These are phyloP conservation scores for Chiua virens DNA, from an alignment of 768 basidiomycete genomes.

Conservation along the genomic window DNA sequence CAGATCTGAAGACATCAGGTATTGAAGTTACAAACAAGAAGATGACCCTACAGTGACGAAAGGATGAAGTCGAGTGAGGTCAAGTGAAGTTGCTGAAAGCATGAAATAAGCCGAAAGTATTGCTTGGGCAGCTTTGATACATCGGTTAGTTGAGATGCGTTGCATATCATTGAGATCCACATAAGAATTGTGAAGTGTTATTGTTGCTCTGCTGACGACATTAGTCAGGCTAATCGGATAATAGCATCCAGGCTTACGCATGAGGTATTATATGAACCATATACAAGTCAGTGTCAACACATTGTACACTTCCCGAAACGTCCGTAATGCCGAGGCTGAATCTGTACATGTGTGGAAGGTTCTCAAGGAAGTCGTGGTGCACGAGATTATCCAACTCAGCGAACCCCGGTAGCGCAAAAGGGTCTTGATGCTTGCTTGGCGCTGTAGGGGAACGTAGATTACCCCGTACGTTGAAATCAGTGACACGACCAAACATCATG, in stretches of 20 bases:
- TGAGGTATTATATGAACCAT: constrained; percentile 86
- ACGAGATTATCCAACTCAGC: constrained; percentile 69
- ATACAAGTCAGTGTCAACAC: constrained; percentile 79
- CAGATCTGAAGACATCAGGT: constrained; percentile 57
- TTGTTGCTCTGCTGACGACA: constrained; percentile 61
- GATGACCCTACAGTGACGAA: constrained; percentile 67
- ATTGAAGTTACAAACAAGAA: constrained; percentile 5
- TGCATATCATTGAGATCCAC: constrained; percentile 69
- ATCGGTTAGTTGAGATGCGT: constrained; percentile 65
- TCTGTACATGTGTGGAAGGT: constrained; percentile 66
- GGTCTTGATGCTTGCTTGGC: constrained; percentile 71
- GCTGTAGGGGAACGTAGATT: constrained; percentile 66
- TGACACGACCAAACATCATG: constrained; percentile 84
- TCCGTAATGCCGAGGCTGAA: constrained; percentile 64
- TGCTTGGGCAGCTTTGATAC: constrained; percentile 70
- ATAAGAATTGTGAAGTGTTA: constrained; percentile 84
- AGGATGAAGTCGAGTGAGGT: constrained; percentile 77
- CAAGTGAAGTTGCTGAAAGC: constrained; percentile 79
- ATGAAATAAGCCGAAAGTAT: constrained; percentile 77
- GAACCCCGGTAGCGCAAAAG: constrained; percentile 67
- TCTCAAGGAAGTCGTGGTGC: constrained; percentile 64
- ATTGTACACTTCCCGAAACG: constrained; percentile 50
- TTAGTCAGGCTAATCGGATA: constrained; percentile 4
- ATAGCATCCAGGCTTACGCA: constrained; percentile 52
- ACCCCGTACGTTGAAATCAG: constrained; percentile 79